Conservation (phyloP, 2,329 filamentous ascomycete genomes). For the Dothistroma pini region DNA sequence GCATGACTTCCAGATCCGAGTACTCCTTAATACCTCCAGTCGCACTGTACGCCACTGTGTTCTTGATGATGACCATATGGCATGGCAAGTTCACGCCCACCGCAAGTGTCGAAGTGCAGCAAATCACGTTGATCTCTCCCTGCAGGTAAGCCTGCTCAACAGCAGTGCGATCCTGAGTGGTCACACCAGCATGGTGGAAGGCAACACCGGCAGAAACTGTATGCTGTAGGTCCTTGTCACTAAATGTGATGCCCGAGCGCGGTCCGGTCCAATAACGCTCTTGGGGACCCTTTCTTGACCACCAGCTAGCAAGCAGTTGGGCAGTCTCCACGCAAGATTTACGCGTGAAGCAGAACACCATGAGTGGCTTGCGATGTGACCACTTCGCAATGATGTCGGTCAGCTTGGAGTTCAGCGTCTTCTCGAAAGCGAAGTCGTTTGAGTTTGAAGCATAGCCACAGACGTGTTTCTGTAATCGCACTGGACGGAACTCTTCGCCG, state of each 20-base stretch:
- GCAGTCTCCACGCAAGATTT: conserved; percentile 68
- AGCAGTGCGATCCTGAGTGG: conserved; percentile 57
- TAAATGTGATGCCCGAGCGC: conserved; percentile 47
- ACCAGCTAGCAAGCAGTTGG: conserved; percentile 62
- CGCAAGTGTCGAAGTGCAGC: conserved; percentile 80
- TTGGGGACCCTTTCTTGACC: conserved; percentile 49
- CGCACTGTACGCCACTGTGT: conserved; percentile 64
- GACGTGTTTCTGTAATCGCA: conserved; percentile 71
- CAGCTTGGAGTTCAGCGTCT: conserved; percentile 61
- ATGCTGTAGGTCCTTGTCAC: conserved; percentile 59
- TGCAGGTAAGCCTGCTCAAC: conserved; percentile 67
- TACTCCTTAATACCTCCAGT: conserved; percentile 58
- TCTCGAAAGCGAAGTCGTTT: conserved; percentile 78
- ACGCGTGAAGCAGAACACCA: conserved; percentile 79
- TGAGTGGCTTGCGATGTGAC: conserved; percentile 68
- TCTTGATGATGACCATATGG: conserved; percentile 67
- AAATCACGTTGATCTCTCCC: conserved; percentile 74
- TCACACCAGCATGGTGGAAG: conserved; percentile 78
- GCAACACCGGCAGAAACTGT: conserved; percentile 61
- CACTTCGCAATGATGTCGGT: conserved; percentile 64
- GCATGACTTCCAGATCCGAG: conserved; percentile 80
- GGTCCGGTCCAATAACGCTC: conserved; percentile 64
- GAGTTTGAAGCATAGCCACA: conserved; percentile 62
- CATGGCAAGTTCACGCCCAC: conserved; percentile 75
- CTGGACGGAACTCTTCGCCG: conserved; percentile 75